A percentile compares a stretch with the other conserved stretches of the same genome.
phyloP scores from a whole-genome alignment of 495 filamentous ascomycete genomes.

The Aeminium ludgeri region DNA sequence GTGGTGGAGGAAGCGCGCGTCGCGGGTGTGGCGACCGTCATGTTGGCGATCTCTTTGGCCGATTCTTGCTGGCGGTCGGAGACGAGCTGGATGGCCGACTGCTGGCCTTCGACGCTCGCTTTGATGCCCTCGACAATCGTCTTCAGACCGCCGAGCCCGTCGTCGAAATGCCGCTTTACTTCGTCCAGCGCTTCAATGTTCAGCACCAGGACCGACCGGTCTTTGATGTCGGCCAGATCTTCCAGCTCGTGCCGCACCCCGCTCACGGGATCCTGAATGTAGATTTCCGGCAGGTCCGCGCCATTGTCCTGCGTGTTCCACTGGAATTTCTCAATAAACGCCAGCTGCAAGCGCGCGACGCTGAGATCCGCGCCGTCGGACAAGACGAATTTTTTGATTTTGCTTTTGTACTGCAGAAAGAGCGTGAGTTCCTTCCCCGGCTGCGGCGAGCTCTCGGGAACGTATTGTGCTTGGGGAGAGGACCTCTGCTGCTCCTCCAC shows the following conservation, averaged over 20 bases:
- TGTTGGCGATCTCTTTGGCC: slow-evolving; percentile 72
- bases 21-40: slow-evolving; percentile 36
- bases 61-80: slow-evolving; percentile 82
- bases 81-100: slow-evolving; percentile 63
- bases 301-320: slow-evolving; percentile 96
- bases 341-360: slow-evolving; percentile 72
- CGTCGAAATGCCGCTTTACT: slow-evolving; percentile 90
- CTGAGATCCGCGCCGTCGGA: slow-evolving; percentile 70
- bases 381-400: slow-evolving; percentile 90
- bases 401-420: slow-evolving; percentile 93
- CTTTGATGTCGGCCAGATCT: slow-evolving; percentile 86
- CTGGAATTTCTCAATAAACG: slow-evolving; percentile 98
- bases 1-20: slow-evolving; percentile 8
- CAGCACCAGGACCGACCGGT: slow-evolving; percentile 79
- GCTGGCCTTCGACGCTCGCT: slow-evolving; percentile 63
- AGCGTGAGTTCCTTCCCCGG: slow-evolving; percentile 78
- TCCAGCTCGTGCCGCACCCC: slow-evolving; percentile 92
- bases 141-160: slow-evolving; percentile 66
- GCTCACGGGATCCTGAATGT: slow-evolving; percentile 89
- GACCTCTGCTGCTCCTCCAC: background rate
- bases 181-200: slow-evolving; percentile 94
- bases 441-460: slow-evolving; percentile 57
- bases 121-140: slow-evolving; percentile 66
- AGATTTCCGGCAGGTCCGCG: slow-evolving; percentile 84
- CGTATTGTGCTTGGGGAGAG: slow-evolving; percentile 27